Conservation (phyloP, 257 asterid genomes). For the Craterostigma plantagineum region DNA sequence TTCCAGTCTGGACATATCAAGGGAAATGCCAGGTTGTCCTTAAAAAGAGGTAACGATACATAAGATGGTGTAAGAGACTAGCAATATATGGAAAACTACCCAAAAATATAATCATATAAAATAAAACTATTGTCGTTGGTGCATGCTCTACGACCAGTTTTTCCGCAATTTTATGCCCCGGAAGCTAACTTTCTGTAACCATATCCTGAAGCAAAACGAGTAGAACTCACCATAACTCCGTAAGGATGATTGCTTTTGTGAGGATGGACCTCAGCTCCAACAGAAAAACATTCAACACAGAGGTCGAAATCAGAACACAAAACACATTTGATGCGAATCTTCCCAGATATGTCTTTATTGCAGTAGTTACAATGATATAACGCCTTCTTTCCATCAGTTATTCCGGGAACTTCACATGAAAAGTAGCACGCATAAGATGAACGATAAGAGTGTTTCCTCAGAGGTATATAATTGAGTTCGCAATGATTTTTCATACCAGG, state of each 20-base stretch:
- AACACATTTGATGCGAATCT: slow-evolving; percentile 81
- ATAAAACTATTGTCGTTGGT: neutral
- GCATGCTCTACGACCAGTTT: too few relatives aligned
- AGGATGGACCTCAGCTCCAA: slow-evolving; percentile 93
- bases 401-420: slow-evolving; percentile 37
- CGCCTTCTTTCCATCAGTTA: slow-evolving; percentile 71
- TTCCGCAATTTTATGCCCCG: neutral
- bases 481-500: slow-evolving; percentile 39
- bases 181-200: neutral
- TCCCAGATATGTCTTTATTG: slow-evolving; percentile 87
- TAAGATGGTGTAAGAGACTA: slow-evolving; percentile 2
- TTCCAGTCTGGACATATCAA: slow-evolving; percentile 90
- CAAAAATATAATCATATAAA: neutral
- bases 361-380: slow-evolving; percentile 92
- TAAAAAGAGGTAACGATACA: slow-evolving; percentile 11
- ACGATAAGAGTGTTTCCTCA: neutral
- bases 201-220: neutral
- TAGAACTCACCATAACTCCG: slow-evolving; percentile 77
- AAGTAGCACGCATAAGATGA: slow-evolving; percentile 10
- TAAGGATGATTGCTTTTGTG: slow-evolving; percentile 86
- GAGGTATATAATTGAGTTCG: neutral
- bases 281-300: slow-evolving; percentile 90
- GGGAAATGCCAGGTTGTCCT: slow-evolving; percentile 91
- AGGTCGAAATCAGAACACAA: slow-evolving; percentile 92
- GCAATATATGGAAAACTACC: neutral